Evolutionary conservation across 1,284 basidiomycete species (phyloP), one percentile per base, ranked within the genome.

Genomic region (Puccinia hordei): DNA sequence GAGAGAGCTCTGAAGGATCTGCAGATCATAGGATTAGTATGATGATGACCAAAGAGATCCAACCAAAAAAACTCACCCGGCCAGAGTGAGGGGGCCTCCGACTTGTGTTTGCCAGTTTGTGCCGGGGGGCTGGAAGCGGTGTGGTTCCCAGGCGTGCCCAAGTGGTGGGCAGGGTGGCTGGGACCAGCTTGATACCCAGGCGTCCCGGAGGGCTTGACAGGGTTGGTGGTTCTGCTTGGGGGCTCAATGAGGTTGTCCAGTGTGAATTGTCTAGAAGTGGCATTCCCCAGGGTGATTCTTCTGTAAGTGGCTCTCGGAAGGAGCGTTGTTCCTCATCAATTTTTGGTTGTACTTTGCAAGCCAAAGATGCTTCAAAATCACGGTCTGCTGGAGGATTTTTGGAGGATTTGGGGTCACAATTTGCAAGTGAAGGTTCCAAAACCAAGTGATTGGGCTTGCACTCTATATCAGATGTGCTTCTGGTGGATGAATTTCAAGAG

Each of bases 51-150:
- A 27, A 41, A 0, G 13, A 4, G 44, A n/a, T 13, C 44, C 65
- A 44, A 24, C 22, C 30, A 38, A 68, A 46, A 68, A 46, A 44
- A 27, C 65, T 1, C 12, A 68, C 65, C 65, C 24, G 65, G 65
- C 65, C 65, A 68, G 33, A 44, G 33, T 46, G 65, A 68, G 38
- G 38, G 61, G 38, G 27, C 65, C 3, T n/a, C 65, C 22, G 44
- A 46, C 38, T 68, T 68, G 65, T 24, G 38, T 19, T 49, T 49
- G 1, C 22, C 22, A 22, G 22, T 38, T 38, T 8, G 38, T 65
- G 61, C 24, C 15, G 27, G 61, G 9, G 17, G 30, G 33, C 30
- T 38, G 22, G 61, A n/a, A 13, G 6, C 17, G 38, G 33, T 2
- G 38, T 9, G 27, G 38, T 46, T 38, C 38, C 10, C 9, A 59